A percentile compares a stretch with the other conserved stretches of the same genome.
Conservation (phyloP, 345 rosid species). For the Gossypium arboreum region DNA sequence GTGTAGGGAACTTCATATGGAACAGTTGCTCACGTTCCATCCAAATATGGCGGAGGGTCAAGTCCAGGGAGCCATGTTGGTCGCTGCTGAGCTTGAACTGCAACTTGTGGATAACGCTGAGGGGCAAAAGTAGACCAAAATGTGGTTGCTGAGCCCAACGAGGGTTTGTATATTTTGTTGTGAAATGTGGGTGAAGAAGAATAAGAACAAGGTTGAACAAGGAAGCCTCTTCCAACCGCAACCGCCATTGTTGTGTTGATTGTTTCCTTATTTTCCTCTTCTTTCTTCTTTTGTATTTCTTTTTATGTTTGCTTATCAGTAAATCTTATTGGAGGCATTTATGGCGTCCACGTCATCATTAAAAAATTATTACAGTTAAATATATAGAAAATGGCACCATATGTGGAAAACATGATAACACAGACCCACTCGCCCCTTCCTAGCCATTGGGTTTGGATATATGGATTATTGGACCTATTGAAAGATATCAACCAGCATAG, state of each 20-base stretch:
- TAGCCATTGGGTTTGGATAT: constrained; percentile 1
- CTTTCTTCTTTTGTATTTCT: no score
- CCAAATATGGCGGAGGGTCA: constrained; percentile 79
- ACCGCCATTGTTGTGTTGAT: constrained; percentile 28
- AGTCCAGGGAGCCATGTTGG: constrained; percentile 96
- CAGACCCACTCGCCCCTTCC: background rate
- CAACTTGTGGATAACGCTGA: background rate
- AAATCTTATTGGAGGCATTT: constrained; percentile 5
- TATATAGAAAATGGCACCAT: background rate
- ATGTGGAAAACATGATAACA: background rate
- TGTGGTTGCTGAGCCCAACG: constrained; percentile 13
- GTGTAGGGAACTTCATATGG: background rate
- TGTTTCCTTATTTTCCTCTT: constrained; percentile 17
- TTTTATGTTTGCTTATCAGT: background rate
- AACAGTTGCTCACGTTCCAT: constrained; percentile 63
- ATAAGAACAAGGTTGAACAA: constrained; percentile 32
- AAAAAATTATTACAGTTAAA: background rate
- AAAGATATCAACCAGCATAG: background rate
- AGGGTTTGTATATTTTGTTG: constrained; percentile 8
- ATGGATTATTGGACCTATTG: background rate
- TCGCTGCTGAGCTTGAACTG: constrained; percentile 55
- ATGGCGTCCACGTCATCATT: background rate
- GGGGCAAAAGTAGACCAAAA: constrained; percentile 19
- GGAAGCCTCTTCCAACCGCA: constrained; percentile 33
- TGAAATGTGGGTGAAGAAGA: constrained; percentile 15